A percentile compares a stretch with the other conserved stretches of the same genome.
phyloP scores from a whole-genome alignment of 352 stramenopile genomes.

The Phytopythium ostracodes region DNA sequence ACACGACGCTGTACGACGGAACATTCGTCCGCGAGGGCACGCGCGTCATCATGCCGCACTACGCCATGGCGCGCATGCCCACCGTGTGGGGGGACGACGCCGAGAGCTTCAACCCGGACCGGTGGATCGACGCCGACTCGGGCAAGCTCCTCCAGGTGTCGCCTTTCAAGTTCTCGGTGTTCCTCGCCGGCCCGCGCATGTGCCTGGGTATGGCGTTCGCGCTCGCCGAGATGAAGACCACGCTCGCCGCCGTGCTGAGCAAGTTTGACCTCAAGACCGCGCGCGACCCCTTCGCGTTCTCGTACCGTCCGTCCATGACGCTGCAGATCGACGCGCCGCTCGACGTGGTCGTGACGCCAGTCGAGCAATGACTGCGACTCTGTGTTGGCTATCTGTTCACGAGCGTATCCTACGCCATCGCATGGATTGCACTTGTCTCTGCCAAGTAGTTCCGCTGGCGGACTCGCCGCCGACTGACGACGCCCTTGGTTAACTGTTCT shows the following conservation, averaged over 20 bases:
- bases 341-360: conserved; percentile 14
- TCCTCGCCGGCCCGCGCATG: conserved; percentile 58
- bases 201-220: conserved; percentile 69
- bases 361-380: not conserved
- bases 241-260: conserved; percentile 45
- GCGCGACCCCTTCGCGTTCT: conserved; percentile 34
- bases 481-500: not conserved
- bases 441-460: not conserved
- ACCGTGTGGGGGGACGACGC: conserved; percentile 65
- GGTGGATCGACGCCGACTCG: conserved; percentile 46
- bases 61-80: conserved; percentile 48
- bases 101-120: conserved; percentile 57
- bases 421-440: not conserved
- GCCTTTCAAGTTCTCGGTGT: conserved; percentile 61
- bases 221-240: conserved; percentile 60
- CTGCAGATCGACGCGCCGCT: conserved; percentile 37
- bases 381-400: not conserved
- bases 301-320: conserved; percentile 41
- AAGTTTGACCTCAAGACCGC: conserved; percentile 43
- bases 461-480: not conserved
- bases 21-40: conserved; percentile 55
- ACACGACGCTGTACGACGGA: conserved; percentile 63
- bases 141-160: conserved; percentile 42
- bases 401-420: not conserved
- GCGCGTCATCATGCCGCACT: conserved; percentile 57